A percentile compares a stretch with the other conserved stretches of the same genome.
Evolutionary conservation across 495 filamentous ascomycete species (phyloP).

Genomic region (Xanthoparmelia taractica): DNA sequence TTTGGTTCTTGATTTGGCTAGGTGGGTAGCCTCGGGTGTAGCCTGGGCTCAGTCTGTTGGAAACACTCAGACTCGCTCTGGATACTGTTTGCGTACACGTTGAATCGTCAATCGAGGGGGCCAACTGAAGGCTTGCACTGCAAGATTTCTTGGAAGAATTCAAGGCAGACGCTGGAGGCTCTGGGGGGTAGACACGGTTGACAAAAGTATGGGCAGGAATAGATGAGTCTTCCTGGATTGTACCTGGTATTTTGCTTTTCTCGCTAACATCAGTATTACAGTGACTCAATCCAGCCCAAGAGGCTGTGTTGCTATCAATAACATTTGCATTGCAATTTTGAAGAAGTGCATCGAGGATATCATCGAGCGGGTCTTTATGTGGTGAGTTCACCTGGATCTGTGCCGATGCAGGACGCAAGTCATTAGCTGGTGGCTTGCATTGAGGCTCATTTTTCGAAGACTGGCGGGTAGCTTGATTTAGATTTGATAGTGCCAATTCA

Average conservation of each 20-base stretch:
- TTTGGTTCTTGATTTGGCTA: neutral
- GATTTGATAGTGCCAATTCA: neutral
- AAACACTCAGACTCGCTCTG: neutral
- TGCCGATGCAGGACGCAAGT: neutral
- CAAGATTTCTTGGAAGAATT: neutral
- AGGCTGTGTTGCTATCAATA: neutral
- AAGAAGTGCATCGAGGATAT: constrained; percentile 3
- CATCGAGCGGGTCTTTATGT: neutral
- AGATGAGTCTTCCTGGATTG: neutral
- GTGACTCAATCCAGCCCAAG: neutral
- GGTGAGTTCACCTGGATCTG: neutral
- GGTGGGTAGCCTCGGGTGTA: neutral
- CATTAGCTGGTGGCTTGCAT: neutral
- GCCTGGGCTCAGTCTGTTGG: neutral
- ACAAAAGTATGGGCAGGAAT: neutral
- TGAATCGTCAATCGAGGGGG: neutral
- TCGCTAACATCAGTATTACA: neutral
- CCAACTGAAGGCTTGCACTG: neutral
- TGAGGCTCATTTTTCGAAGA: neutral
- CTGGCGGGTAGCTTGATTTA: neutral
- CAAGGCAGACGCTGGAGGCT: neutral
- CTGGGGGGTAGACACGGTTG: neutral
- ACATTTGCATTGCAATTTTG: neutral
- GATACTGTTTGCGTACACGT: neutral
- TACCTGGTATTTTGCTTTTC: neutral